Evolutionary conservation across 352 stramenopile genomes (phyloP).

Genomic region (Phytophthora citricola): DNA sequence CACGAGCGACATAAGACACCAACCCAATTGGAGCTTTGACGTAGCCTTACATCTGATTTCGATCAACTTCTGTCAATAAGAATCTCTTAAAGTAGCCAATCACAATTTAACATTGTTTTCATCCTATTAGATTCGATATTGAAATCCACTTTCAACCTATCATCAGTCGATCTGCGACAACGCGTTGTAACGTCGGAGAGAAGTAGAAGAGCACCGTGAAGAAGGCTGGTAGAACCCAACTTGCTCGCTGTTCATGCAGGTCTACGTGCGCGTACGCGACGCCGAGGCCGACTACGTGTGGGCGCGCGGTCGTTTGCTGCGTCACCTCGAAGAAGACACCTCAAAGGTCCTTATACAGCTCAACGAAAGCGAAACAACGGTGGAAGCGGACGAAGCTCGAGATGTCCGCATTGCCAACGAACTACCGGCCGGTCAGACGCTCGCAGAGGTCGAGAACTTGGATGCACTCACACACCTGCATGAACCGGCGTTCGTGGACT

Average conservation of each 20-base stretch:
- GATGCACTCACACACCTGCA: slow-evolving; percentile 81
- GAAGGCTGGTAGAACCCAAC: slow-evolving; percentile 13
- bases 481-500: slow-evolving; percentile 83
- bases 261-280: slow-evolving; percentile 62
- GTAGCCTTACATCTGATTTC: neutral
- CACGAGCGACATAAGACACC: slow-evolving; percentile 67
- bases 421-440: slow-evolving; percentile 33
- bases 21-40: neutral
- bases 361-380: slow-evolving; percentile 41
- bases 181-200: slow-evolving; percentile 23
- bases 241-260: slow-evolving; percentile 41
- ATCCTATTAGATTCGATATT: neutral
- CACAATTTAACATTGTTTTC: slow-evolving; percentile 4
- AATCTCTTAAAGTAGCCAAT: slow-evolving; percentile 10
- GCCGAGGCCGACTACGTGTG: slow-evolving; percentile 50
- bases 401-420: slow-evolving; percentile 70
- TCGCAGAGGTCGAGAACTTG: slow-evolving; percentile 73
- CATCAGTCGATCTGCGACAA: slow-evolving; percentile 26
- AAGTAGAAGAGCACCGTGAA: slow-evolving; percentile 27
- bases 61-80: slow-evolving; percentile 17
- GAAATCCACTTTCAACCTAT: slow-evolving; percentile 6
- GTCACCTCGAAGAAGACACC: slow-evolving; percentile 36
- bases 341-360: slow-evolving; percentile 52
- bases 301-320: slow-evolving; percentile 49
- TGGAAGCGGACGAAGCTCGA: slow-evolving; percentile 50